Percentiles rank a stretch among this genome's conserved stretches.
These are phyloP conservation scores for Eucalyptus caleyi DNA, from an alignment of 345 rosid genomes.

Conservation along the genomic window DNA sequence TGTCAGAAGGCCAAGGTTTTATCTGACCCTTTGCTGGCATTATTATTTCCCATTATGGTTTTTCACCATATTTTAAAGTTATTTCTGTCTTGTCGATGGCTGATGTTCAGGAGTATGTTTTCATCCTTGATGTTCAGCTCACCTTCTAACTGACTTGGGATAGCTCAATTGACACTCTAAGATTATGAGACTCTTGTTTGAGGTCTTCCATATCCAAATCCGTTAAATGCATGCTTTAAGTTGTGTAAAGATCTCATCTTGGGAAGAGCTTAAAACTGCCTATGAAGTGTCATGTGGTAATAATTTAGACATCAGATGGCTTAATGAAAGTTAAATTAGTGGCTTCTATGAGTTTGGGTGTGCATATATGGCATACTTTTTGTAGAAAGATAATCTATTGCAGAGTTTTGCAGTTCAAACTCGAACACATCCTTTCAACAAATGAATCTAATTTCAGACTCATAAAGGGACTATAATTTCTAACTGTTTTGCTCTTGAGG, in stretches of 20 bases:
- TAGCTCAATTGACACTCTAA: not conserved
- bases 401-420: not conserved
- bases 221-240: not conserved
- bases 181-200: not conserved
- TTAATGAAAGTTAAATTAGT: not conserved
- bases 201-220: not conserved
- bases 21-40: not conserved
- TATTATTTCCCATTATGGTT: not conserved
- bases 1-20: constrained; percentile 96
- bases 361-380: not conserved
- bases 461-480: not conserved
- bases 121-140: not conserved
- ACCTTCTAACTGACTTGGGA: not conserved
- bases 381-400: not conserved
- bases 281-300: not conserved
- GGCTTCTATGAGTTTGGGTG: not conserved
- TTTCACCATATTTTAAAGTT: not conserved
- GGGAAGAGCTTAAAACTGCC: not conserved
- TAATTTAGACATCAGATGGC: not conserved
- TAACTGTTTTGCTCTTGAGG: not conserved
- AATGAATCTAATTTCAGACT: not conserved
- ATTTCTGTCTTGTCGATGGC: not conserved
- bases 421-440: not conserved
- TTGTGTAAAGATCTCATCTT: not conserved
- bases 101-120: not conserved